phyloP scores from a whole-genome alignment of 176 grass and related monocot genomes.

The Avena atlantica region DNA sequence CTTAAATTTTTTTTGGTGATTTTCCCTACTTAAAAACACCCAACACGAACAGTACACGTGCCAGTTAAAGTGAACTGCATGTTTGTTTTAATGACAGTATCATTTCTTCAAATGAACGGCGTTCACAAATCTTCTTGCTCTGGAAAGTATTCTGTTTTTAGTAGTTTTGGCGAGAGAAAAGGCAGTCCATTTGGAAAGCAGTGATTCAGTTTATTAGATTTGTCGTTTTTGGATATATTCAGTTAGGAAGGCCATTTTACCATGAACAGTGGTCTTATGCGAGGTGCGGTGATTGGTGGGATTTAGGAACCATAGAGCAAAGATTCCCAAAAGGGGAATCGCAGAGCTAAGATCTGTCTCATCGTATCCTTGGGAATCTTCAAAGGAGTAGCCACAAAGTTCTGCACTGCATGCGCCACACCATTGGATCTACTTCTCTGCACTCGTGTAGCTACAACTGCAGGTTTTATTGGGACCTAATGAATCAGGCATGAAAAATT shows the following conservation, averaged over 20 bases:
- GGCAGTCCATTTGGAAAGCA: neutral
- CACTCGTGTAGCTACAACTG: neutral
- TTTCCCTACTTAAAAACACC: neutral
- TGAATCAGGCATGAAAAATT: constrained; percentile 5
- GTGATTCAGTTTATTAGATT: neutral
- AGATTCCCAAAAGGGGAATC: neutral
- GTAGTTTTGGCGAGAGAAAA: neutral
- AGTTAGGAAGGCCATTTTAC: neutral
- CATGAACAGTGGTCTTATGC: neutral
- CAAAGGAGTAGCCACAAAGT: constrained; percentile 6
- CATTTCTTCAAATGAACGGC: neutral
- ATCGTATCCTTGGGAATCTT: constrained; percentile 2
- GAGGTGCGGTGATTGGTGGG: neutral
- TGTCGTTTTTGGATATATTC: constrained; percentile 29
- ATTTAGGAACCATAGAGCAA: neutral
- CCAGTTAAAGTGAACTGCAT: neutral
- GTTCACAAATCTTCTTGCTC: neutral
- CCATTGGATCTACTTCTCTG: neutral
- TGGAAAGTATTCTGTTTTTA: neutral
- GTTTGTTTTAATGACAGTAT: neutral
- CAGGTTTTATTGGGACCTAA: neutral
- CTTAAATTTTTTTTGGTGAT: neutral
- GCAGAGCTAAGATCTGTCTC: neutral
- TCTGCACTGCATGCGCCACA: neutral
- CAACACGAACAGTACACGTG: too few relatives aligned